Conservation (phyloP, 2,329 filamentous ascomycete species). For the Aspergillus flavus region DNA sequence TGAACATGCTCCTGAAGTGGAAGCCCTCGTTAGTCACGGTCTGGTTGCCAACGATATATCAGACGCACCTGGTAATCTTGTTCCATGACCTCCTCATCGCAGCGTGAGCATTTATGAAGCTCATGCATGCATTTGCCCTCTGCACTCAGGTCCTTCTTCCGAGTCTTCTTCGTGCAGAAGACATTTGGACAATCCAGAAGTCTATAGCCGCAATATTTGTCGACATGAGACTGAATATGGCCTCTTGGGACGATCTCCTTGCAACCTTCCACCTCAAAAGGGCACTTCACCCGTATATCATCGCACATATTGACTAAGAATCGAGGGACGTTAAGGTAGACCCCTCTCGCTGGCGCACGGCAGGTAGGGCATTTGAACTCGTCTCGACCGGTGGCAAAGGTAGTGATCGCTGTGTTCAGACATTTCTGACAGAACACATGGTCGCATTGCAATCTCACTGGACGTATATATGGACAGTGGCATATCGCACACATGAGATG, state of each 20-base stretch:
- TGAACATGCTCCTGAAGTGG: conserved; percentile 37
- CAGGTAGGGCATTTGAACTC: conserved; percentile 60
- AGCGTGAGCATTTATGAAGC: conserved; percentile 55
- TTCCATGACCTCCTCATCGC: conserved; percentile 56
- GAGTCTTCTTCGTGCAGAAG: conserved; percentile 55
- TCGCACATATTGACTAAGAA: conserved; percentile 64
- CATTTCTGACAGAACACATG: conserved; percentile 66
- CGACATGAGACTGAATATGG: conserved; percentile 61
- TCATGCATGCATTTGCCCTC: conserved; percentile 56
- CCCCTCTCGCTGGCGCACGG: conserved; percentile 47
- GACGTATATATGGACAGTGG: conserved; percentile 63
- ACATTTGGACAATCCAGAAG: conserved; percentile 55
- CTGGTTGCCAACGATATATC: background rate
- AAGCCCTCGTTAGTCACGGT: conserved; percentile 10
- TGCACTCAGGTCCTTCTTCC: conserved; percentile 57
- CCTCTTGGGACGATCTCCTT: conserved; percentile 55
- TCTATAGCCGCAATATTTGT: conserved; percentile 62
- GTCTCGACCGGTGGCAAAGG: conserved; percentile 31
- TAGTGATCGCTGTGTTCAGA: conserved; percentile 52
- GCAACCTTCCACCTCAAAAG: conserved; percentile 58
- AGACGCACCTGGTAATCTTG: conserved; percentile 54
- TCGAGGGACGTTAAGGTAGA: conserved; percentile 52
- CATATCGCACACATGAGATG: conserved; percentile 68
- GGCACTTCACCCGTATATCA: conserved; percentile 63
- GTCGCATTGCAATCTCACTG: conserved; percentile 62